Conservation (phyloP, 2,329 filamentous ascomycete genomes). For the Metarhizium robertsii region DNA sequence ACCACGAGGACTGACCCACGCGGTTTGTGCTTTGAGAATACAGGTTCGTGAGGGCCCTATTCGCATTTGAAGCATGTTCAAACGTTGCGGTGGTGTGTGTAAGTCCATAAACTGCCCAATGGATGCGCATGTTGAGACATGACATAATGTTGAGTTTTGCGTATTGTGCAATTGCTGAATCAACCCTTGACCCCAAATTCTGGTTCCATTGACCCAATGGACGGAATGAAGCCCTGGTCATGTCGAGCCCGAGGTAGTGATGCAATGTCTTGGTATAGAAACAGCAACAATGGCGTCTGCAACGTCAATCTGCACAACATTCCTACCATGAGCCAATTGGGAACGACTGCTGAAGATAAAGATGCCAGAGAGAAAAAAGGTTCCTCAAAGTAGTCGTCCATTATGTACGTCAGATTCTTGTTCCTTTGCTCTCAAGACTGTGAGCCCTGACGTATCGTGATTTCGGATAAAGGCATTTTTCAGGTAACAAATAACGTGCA, state of each 20-base stretch:
- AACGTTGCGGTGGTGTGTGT: not conserved
- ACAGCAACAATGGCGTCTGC: not conserved
- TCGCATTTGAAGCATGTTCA: not conserved
- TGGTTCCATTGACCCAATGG: not conserved
- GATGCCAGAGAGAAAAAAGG: not conserved
- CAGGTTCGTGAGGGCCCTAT: not conserved
- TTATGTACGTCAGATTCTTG: not conserved
- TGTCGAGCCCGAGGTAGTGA: not conserved
- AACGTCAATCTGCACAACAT: slow-evolving; percentile 1
- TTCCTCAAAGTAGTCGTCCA: not conserved
- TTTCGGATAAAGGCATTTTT: too few relatives aligned
- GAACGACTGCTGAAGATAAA: not conserved
- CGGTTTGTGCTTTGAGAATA: not conserved
- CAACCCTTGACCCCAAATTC: not conserved
- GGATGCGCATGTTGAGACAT: not conserved
- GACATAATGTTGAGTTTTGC: slow-evolving; percentile 1
- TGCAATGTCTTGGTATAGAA: not conserved
- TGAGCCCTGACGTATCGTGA: not conserved
- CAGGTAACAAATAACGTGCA: too few relatives aligned
- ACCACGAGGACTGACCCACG: slow-evolving; percentile 4
- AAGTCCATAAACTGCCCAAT: not conserved
- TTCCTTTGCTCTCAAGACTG: not conserved
- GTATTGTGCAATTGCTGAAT: not conserved
- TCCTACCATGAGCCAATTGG: not conserved
- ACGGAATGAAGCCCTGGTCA: not conserved